Percentiles rank a stretch among this genome's conserved stretches.
These are phyloP conservation scores for Paramicrosporidium saccamoebae DNA, from an alignment of 371 early-diverging fungal genomes.

Conservation along the genomic window DNA sequence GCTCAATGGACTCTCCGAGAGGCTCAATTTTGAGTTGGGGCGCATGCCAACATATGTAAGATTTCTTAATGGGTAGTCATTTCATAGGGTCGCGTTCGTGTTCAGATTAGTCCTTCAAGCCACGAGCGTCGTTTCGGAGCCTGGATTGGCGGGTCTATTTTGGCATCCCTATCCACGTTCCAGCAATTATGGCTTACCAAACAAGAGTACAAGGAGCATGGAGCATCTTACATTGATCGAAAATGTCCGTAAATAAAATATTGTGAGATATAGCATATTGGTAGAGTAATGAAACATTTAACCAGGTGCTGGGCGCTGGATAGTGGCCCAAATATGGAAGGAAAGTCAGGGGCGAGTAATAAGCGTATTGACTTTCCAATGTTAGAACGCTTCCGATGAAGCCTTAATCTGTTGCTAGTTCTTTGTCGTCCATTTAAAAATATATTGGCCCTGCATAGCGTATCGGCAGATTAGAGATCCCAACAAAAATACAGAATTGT, in stretches of 20 bases:
- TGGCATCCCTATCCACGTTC: conserved; percentile 74
- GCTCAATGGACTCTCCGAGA: conserved; percentile 52
- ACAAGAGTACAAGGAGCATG: conserved; percentile 67
- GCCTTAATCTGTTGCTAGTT: too few species aligned
- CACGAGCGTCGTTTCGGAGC: conserved; percentile 55
- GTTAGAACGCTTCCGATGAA: too few species aligned
- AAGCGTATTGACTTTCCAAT: too few species aligned
- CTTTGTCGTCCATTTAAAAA: too few species aligned
- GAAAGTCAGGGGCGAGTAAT: too few species aligned
- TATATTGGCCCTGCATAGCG: too few species aligned
- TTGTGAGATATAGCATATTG: too few species aligned
- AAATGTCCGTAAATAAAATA: conserved; percentile 20
- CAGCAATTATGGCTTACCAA: conserved; percentile 86
- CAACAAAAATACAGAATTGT: too few species aligned
- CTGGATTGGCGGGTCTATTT: conserved; percentile 87
- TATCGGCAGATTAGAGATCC: too few species aligned
- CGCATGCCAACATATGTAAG: conserved; percentile 7
- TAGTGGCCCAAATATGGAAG: too few species aligned
- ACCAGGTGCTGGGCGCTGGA: too few species aligned
- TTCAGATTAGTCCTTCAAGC: conserved; percentile 32
- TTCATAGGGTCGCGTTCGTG: conserved; percentile 29
- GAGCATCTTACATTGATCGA: conserved; percentile 44
- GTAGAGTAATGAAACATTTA: too few species aligned
- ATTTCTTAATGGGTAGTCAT: background rate
- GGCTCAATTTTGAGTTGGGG: conserved; percentile 31